Evolutionary conservation across 345 rosid genomes (phyloP), one percentile per base, ranked within the genome.

Genomic region (Syzygium jambos): DNA sequence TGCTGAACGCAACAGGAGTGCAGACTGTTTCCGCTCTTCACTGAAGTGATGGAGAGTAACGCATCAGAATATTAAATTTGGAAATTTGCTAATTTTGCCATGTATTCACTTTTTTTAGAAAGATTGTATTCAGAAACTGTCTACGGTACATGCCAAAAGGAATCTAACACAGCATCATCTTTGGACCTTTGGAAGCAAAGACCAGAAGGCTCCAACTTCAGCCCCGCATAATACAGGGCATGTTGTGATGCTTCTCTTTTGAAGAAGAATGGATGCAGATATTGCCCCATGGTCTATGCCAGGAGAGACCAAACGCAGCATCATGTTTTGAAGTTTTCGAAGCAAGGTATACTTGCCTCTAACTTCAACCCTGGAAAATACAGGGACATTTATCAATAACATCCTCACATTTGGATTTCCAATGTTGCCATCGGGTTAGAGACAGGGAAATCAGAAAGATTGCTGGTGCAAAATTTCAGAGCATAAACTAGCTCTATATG

Each of bases 311-410:
- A 86, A 90, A 89, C 85, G 89, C 86, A 89, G 89, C 90, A 88
- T 90, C 92, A 89, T 88, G 88, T 88, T 88, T 88, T 89, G 55
- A 89, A 92, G 88, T 91, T 91, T 91, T 88, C 88, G 92, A 90
- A 92, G 90, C 91, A 93, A 77, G 87, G 88, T 84, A 85, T 52
- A n/a, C 9, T 88, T 90, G 82, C 90, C 92, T 87, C 88, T 91
- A 88, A 92, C 89, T 85, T 57, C 90, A 90, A 91, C 90, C 94
- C 95, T 92, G 94, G 89, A 93, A 94, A 91, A 93, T 90, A 88
- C 87, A 93, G 84, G 90, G 89, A 89, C 86, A 86, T 86, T 86
- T 63, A 90, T 93, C 90, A 92, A 90, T 92, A 90, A 87, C 52
- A 84, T 49, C 87, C 87, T 82, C 86, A 52, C 83, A 85, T 88